A percentile compares a stretch with the other conserved stretches of the same genome.
phyloP scores from a whole-genome alignment of 2,329 filamentous ascomycete species.

The Botrytis tulipae region DNA sequence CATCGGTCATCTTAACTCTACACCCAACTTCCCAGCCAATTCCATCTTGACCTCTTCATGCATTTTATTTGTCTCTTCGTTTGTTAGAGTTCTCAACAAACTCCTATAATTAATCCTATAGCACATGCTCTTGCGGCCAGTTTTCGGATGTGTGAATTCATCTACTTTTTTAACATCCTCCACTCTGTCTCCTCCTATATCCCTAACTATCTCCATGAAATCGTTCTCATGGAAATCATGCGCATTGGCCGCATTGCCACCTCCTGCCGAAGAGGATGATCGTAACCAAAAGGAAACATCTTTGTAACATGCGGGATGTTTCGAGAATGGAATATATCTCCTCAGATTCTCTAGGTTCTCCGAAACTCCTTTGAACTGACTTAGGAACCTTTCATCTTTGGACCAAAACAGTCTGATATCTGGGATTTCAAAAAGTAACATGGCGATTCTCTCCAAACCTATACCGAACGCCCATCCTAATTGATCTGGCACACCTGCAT shows the following conservation, averaged over 20 bases:
- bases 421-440: constrained; percentile 94
- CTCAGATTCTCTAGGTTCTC: constrained; percentile 49
- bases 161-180: constrained; percentile 86
- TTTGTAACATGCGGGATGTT: constrained; percentile 83
- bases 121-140: constrained; percentile 77
- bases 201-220: constrained; percentile 90
- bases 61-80: constrained; percentile 72
- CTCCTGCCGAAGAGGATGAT: constrained; percentile 46
- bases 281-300: constrained; percentile 93
- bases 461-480: constrained; percentile 95
- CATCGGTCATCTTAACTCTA: constrained; percentile 66
- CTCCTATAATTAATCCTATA: constrained; percentile 94
- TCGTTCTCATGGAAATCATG: constrained; percentile 86
- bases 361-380: constrained; percentile 71
- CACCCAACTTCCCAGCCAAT: constrained; percentile 69
- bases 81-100: constrained; percentile 85
- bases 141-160: constrained; percentile 85
- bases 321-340: constrained; percentile 84
- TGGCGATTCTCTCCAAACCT: constrained; percentile 91
- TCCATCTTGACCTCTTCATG: constrained; percentile 66
- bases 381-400: constrained; percentile 76
- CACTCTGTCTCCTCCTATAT: constrained; percentile 75
- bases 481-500: constrained; percentile 71
- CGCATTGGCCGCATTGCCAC: constrained; percentile 44
- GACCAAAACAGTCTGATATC: constrained; percentile 98